Evolutionary conservation across 768 basidiomycete genomes (phyloP), one percentile per base, ranked within the genome.

Genomic region (Amanita fuliginea): DNA sequence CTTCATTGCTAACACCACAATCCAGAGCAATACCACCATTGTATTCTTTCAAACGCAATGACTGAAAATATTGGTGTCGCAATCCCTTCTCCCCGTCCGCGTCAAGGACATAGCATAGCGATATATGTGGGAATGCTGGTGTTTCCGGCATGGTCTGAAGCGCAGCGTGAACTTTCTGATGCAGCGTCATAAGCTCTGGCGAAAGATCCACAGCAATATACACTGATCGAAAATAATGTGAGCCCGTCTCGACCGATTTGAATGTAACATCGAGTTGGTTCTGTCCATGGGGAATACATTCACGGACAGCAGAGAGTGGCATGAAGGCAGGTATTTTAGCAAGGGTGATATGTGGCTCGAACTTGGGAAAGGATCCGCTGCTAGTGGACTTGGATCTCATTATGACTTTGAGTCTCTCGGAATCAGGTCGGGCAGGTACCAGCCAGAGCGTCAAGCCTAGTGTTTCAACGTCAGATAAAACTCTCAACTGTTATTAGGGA

Each of bases 341-440:
- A 56, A 90, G 76, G 0, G 87, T 89, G 57, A 88, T 73, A 62
- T 90, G 86, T 4, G 85, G 83, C 33, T 73, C 59, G 61, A 87
- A 80, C 19, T 56, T 51, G 1, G 83, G 81, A 58, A 80, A 88
- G 0, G 80, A 77, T 35, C 14, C 21, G 10, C 28, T 21, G 6
- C 57, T 55, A 42, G 55, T 46, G 8, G 62, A 65, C 4, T 62
- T 54, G 51, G 39, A n/a, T 55, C 55, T 54, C 75, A 88, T 81
- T 49, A 75, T 55, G 9, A 57, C 62, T 54, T 64, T 60, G 19
- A 89, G 67, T 32, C 62, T 65, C 14, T 63, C 52, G 2, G 73
- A 64, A 53, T 77, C 73, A 7, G 57, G 47, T n/a, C 60, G 54
- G 13, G 68, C 57, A 4, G 86, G 83, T 11, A 88, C 78, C 26